Conservation (phyloP, 768 basidiomycete species). For the Thelephora aurantiotincta region DNA sequence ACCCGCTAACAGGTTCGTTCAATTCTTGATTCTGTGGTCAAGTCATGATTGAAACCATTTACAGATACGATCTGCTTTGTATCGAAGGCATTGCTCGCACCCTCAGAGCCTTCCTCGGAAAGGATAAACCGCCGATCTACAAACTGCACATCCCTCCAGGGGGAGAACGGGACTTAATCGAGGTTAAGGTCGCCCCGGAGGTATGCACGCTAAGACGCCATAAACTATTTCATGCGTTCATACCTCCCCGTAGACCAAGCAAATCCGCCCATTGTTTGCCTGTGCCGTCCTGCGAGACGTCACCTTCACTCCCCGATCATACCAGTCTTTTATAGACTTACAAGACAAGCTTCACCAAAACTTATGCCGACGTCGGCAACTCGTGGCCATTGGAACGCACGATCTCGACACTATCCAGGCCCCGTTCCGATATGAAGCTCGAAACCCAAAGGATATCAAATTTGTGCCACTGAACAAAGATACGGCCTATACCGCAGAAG, state of each 20-base stretch:
- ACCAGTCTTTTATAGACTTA: slow-evolving; percentile 96
- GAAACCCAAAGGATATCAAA: slow-evolving; percentile 76
- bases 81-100: slow-evolving; percentile 90
- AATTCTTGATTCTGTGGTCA: not conserved
- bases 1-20: slow-evolving; percentile 78
- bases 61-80: slow-evolving; percentile 92
- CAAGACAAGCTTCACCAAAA: slow-evolving; percentile 99
- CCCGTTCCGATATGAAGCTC: slow-evolving; percentile 82
- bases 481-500: slow-evolving; percentile 69
- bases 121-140: slow-evolving; percentile 55
- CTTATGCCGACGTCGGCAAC: slow-evolving; percentile 75
- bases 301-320: slow-evolving; percentile 76
- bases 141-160: slow-evolving; percentile 58
- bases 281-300: slow-evolving; percentile 84
- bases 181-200: slow-evolving; percentile 57
- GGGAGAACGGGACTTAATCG: slow-evolving; percentile 50
- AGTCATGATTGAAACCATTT: slow-evolving; percentile 1
- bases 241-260: slow-evolving; percentile 39
- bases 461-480: slow-evolving; percentile 80
- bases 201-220: slow-evolving; percentile 22
- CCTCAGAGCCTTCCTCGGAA: slow-evolving; percentile 69
- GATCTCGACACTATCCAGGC: slow-evolving; percentile 81
- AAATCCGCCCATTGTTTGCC: slow-evolving; percentile 83
- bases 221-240: not conserved
- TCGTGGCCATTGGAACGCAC: slow-evolving; percentile 95